Evolutionary conservation across 2,329 filamentous ascomycete genomes (phyloP).

Genomic region (Camptophora hylomeconis): DNA sequence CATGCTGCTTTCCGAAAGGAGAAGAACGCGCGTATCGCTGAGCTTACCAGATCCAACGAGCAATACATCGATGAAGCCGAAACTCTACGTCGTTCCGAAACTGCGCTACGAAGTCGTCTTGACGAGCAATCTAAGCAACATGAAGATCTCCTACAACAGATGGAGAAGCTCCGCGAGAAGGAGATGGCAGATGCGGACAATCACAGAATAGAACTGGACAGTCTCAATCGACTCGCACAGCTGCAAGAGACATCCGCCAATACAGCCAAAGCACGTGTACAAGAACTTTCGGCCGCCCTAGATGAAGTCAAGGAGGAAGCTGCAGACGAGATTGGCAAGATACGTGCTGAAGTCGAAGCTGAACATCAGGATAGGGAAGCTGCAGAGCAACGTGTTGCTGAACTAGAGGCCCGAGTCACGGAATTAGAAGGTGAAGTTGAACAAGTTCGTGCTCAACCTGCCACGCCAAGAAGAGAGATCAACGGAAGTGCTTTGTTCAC

Average conservation of each 20-base stretch:
- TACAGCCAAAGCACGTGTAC: conserved; percentile 45
- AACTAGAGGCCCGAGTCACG: conserved; percentile 51
- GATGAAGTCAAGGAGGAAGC: conserved; percentile 50
- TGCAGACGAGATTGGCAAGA: conserved; percentile 42
- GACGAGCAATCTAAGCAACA: conserved; percentile 76
- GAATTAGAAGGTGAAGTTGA: conserved; percentile 44
- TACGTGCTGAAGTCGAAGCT: conserved; percentile 40
- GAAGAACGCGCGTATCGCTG: conserved; percentile 77
- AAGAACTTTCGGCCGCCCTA: conserved; percentile 43
- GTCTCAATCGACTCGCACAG: conserved; percentile 66
- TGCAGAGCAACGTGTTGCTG: conserved; percentile 48
- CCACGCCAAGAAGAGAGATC: conserved; percentile 39
- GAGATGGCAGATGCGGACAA: conserved; percentile 71
- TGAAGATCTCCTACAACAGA: conserved; percentile 66
- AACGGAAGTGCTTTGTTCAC: conserved; percentile 37
- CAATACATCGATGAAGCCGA: conserved; percentile 69
- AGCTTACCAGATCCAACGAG: conserved; percentile 78
- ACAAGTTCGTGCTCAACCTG: conserved; percentile 30
- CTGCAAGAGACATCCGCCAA: conserved; percentile 48
- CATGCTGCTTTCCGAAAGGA: conserved; percentile 86
- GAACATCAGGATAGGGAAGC: conserved; percentile 48
- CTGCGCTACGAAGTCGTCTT: conserved; percentile 65
- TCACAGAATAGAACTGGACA: conserved; percentile 76
- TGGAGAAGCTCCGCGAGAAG: conserved; percentile 76
- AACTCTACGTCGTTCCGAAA: conserved; percentile 64